phyloP scores from a whole-genome alignment of 225 moss, liverwort and hornwort genomes.

The Anthoceros angustus region DNA sequence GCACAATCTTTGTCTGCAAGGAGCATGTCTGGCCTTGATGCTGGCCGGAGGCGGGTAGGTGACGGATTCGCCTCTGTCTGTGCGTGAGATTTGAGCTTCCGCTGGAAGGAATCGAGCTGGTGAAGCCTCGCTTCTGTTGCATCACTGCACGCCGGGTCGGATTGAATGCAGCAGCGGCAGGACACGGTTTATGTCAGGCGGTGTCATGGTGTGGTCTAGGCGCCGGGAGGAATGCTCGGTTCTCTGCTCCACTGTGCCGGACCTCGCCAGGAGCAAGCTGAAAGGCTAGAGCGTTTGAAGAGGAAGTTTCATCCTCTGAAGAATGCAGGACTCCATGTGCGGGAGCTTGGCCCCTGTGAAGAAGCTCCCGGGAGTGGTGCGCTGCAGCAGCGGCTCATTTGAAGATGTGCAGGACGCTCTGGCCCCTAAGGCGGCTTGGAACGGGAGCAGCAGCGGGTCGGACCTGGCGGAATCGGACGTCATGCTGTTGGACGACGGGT shows the following conservation, averaged over 20 bases:
- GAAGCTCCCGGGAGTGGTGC: neutral
- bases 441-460: too few relatives aligned
- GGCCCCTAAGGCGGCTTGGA: too few relatives aligned
- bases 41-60: too few relatives aligned
- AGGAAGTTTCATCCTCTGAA: neutral
- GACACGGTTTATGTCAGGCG: too few relatives aligned
- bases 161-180: too few relatives aligned
- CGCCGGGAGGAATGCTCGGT: neutral
- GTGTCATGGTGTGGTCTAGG: neutral
- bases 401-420: neutral
- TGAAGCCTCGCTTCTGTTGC: too few relatives aligned
- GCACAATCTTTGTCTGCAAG: too few relatives aligned
- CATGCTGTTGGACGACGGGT: neutral
- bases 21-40: too few relatives aligned
- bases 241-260: neutral
- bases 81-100: too few relatives aligned
- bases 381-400: neutral
- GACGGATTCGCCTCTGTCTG: too few relatives aligned
- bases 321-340: slow-evolving; percentile 1
- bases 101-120: too few relatives aligned
- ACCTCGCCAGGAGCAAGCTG: slow-evolving; percentile 4
- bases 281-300: neutral
- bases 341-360: neutral
- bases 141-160: too few relatives aligned
- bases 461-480: neutral